These are phyloP conservation scores for Penicillium brevicompactum DNA, from an alignment of 2,329 filamentous ascomycete species.

Conservation along the genomic window DNA sequence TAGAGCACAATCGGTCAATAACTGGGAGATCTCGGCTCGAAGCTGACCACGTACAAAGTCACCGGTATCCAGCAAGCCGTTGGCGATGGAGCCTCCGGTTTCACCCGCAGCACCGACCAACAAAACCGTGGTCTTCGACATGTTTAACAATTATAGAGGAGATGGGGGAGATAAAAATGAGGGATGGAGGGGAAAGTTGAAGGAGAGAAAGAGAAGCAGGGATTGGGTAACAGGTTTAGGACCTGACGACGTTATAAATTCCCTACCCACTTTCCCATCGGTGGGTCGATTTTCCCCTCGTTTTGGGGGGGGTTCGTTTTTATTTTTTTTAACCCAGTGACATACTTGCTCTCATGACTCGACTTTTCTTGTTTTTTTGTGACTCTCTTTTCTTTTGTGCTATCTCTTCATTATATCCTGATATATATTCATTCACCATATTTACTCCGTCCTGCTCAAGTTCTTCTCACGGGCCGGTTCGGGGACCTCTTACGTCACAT, in stretches of 20 bases:
- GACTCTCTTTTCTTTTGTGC: not conserved
- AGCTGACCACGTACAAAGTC: constrained; percentile 20
- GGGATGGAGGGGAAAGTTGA: constrained; percentile 3
- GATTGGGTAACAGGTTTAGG: constrained; percentile 27
- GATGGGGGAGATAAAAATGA: not conserved
- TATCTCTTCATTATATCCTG: too few species aligned
- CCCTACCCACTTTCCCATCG: constrained; percentile 36
- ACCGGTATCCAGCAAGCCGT: constrained; percentile 37
- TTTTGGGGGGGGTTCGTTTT: constrained; percentile 4
- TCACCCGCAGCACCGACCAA: constrained; percentile 44
- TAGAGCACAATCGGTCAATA: constrained; percentile 21
- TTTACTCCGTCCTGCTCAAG: too few species aligned
- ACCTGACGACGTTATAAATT: constrained; percentile 38
- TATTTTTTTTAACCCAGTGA: not conserved
- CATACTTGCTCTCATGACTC: not conserved
- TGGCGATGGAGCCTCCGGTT: constrained; percentile 43
- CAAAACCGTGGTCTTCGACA: constrained; percentile 40
- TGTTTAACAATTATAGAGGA: constrained; percentile 17
- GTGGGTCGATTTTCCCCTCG: constrained; percentile 37
- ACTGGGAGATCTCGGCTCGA: not conserved
- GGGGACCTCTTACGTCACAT: too few species aligned
- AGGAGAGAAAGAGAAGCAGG: constrained; percentile 11
- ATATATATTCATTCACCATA: too few species aligned
- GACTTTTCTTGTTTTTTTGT: not conserved
- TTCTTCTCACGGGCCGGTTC: too few species aligned